phyloP scores from a whole-genome alignment of 164 flowering plant species.

The Liquidambar formosana region DNA sequence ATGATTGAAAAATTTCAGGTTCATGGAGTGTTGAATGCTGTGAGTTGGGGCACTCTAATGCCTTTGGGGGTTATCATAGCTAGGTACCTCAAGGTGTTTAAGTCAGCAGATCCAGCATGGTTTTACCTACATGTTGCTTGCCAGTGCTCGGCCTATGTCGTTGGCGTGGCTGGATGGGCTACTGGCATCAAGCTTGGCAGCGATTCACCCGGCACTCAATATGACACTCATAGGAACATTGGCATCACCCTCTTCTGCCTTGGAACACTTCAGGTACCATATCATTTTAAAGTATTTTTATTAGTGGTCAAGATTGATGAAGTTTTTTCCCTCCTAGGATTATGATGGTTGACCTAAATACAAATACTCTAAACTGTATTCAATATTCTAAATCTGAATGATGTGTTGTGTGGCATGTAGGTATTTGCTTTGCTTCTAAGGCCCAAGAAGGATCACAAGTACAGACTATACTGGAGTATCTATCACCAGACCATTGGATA shows the following conservation, averaged over 20 bases:
- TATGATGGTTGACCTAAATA: no score
- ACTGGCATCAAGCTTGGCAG: slow-evolving; percentile 39
- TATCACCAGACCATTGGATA: slow-evolving; percentile 72
- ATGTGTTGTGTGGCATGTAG: no score
- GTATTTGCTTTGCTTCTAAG: slow-evolving; percentile 79
- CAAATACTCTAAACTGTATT: no score
- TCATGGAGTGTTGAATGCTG: slow-evolving; percentile 27
- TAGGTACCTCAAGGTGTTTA: slow-evolving; percentile 26
- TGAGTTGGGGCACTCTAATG: slow-evolving; percentile 29
- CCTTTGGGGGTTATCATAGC: slow-evolving; percentile 29
- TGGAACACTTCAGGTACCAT: slow-evolving; percentile 36
- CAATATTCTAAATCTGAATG: no score
- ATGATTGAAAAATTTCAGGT: slow-evolving; percentile 4
- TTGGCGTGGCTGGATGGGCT: slow-evolving; percentile 47
- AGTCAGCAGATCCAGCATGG: slow-evolving; percentile 37
- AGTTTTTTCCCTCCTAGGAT: no score
- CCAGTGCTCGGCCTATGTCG: slow-evolving; percentile 30
- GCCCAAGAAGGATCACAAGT: slow-evolving; percentile 82
- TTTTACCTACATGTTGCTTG: slow-evolving; percentile 35
- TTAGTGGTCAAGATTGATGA: no score
- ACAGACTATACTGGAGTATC: slow-evolving; percentile 72
- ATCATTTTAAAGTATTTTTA: no score
- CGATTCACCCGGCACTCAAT: slow-evolving; percentile 16
- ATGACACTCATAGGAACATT: slow-evolving; percentile 25
- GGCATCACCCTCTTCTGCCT: slow-evolving; percentile 35